Percentiles rank a stretch among this genome's conserved stretches.
Evolutionary conservation across 2,329 filamentous ascomycete genomes (phyloP).

Genomic region (Ophiostoma quercus): DNA sequence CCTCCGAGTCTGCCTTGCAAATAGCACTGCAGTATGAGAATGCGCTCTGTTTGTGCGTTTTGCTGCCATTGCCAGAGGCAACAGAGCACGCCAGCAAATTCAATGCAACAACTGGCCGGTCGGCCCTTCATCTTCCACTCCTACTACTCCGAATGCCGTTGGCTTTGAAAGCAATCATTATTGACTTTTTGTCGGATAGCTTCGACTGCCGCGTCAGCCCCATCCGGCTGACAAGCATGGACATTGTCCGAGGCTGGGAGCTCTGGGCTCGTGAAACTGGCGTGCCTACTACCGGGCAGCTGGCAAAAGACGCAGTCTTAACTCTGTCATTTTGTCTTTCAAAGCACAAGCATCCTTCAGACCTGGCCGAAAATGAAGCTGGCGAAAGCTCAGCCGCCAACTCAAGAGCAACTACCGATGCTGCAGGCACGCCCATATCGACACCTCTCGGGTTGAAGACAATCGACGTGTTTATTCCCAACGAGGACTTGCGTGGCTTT

Average conservation of each 20-base stretch:
- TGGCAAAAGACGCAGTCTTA: conserved; percentile 45
- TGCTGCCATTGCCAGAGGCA: conserved; percentile 40
- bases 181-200: conserved; percentile 48
- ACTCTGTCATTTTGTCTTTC: conserved; percentile 43
- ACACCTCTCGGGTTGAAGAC: conserved; percentile 37
- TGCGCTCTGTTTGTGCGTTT: conserved; percentile 45
- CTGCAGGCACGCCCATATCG: background rate
- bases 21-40: conserved; percentile 51
- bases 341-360: background rate
- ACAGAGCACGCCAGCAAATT: background rate
- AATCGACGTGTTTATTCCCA: conserved; percentile 49
- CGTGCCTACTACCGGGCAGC: conserved; percentile 33
- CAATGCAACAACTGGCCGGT: background rate
- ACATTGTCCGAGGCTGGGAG: conserved; percentile 48
- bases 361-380: background rate
- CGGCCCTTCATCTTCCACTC: conserved; percentile 48
- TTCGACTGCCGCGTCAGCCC: conserved; percentile 54
- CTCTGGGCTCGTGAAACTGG: conserved; percentile 44
- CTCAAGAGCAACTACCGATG: background rate
- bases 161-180: conserved; percentile 44
- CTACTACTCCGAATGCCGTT: conserved; percentile 53
- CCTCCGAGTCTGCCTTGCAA: conserved; percentile 35
- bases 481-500: conserved; percentile 45
- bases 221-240: conserved; percentile 47
- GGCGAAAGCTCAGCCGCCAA: background rate